Evolutionary conservation across 2,329 filamentous ascomycete genomes (phyloP), one percentile per base, ranked within the genome.

Genomic region (Colletotrichum sp.): DNA sequence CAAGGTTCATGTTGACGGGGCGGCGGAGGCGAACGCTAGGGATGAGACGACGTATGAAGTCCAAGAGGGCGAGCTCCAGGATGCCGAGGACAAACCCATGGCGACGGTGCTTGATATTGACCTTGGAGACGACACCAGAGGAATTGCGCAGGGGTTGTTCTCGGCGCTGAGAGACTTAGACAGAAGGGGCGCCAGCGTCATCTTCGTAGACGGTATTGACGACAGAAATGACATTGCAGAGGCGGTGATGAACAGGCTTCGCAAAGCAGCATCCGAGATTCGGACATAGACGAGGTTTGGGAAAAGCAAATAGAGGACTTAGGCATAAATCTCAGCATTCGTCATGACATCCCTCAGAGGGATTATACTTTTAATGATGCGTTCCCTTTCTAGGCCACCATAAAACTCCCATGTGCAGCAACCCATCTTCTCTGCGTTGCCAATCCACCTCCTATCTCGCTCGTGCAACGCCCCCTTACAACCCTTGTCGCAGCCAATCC

Each of bases 181-280:
- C 83, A 91, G 93, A 80, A 89, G 92, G 77, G 91, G 92, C 34
- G 95, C 95, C 6, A 93, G 97, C 82, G 89, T 94, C 24, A 98
- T 99, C 68, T 95, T 96, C 79, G 95, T 99, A 13, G 97, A 99
- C 83, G 96, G 96, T 4, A 94, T 98, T 73, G 89, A 92, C 76
- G 94, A 95, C 76, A 92, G 94, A 75, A 93, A 94, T 36, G 95
- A 97, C 82, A 93, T 97, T 79, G 95, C 96, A 24, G 95, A 95
- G 28, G 97, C 95, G 28, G 93, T 96, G 79, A 96, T 96, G 94
- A 96, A 96, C 81, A 89, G 95, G 79, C 88, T 96, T 73, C 90
- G 94, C 78, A 96, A 96, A 86, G 95, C 95, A 71, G 94, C 95
- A 28, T 91, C 90, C 26, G 89, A 90, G 76, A 90, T 90, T 82